Base-by-base conservation (phyloP, 192 early-diverging fungal species). In the Physocladia obscura region DNA sequence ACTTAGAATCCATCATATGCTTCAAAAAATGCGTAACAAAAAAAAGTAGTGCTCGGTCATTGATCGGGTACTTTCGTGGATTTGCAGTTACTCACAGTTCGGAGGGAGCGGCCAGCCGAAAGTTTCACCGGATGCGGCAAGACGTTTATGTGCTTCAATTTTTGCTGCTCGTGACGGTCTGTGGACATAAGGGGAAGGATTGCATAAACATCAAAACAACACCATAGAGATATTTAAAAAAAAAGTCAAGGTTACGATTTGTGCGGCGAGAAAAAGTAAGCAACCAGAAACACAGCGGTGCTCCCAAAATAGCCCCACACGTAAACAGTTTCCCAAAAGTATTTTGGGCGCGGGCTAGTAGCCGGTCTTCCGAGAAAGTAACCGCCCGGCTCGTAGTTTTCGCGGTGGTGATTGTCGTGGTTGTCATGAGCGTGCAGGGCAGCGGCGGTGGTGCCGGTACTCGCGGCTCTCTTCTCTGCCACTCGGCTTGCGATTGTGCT, bases 91-190 rank as follows among this genome's bases (percentile, higher is more conserved):
- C 70, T 61, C 58, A 63, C 71, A 74, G 49, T 74, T 49, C 44
- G 73, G 62, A 13, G 79, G 76, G 54, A 80, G 70, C 4, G 79
- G 79, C 78, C 78, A 79, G 30, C 71, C 74, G n/a, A 79, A 73
- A 15, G 65, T 67, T 47, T 79, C 78, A n/a, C 78, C 78, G 24
- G 71, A 67, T 40, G 62, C 71, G 6, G 40, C 71, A 52, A 79
- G 36, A 4, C 78, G 70, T 30, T 62, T 67, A 55, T 76, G 74
- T 0, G 78, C 78, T 51, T 79, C 78, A 8, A 69, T 50, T 35
- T 70, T 69, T 21, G 74, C 65, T 37, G 35, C 40, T 24, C 71
- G 64, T 11, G 69, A 67, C 21, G 68, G 49, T 27, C 76, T 74
- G 57, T 57, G 56, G 21, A 60, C 51, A 65, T 13, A 54, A 54